A percentile compares a stretch with the other conserved stretches of the same genome.
Conservation (phyloP, 2,329 filamentous ascomycete genomes). For the Pseudohalonectria lignicola region DNA sequence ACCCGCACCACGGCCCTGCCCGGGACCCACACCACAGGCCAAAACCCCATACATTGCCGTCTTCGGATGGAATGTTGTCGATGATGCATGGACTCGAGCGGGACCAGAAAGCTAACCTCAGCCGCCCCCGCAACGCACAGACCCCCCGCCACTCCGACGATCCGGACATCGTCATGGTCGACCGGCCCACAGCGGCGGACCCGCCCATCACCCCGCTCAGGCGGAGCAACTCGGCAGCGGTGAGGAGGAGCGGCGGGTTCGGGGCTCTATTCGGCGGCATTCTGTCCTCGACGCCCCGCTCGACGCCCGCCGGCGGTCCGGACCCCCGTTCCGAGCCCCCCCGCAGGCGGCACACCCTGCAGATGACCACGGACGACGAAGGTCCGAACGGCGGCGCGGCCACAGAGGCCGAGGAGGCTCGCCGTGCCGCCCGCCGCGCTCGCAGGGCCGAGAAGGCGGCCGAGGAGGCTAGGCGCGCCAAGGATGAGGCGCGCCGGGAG, state of each 20-base stretch:
- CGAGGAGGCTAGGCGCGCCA: slow-evolving; percentile 45
- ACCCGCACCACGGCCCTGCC: too few relatives aligned
- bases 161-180: slow-evolving; percentile 50
- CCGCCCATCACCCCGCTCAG: slow-evolving; percentile 43
- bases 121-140: too few relatives aligned
- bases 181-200: slow-evolving; percentile 29
- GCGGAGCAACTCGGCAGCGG: slow-evolving; percentile 50
- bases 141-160: too few relatives aligned
- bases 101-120: not conserved
- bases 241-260: slow-evolving; percentile 40
- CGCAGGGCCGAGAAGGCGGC: slow-evolving; percentile 25
- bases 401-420: slow-evolving; percentile 49
- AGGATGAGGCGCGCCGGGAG: slow-evolving; percentile 46
- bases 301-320: too few relatives aligned
- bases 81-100: not conserved
- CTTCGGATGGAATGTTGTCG: too few relatives aligned
- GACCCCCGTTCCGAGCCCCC: slow-evolving; percentile 19
- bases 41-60: too few relatives aligned
- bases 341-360: slow-evolving; percentile 36
- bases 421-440: slow-evolving; percentile 50
- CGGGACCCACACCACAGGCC: too few relatives aligned
- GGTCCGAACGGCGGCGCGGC: slow-evolving; percentile 22
- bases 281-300: too few relatives aligned
- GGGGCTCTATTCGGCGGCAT: slow-evolving; percentile 50
- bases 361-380: slow-evolving; percentile 38